Percentiles rank a stretch among this genome's conserved stretches.
Evolutionary conservation across 2,329 filamentous ascomycete genomes (phyloP).

Genomic region (Ophiocordyceps sinensis): DNA sequence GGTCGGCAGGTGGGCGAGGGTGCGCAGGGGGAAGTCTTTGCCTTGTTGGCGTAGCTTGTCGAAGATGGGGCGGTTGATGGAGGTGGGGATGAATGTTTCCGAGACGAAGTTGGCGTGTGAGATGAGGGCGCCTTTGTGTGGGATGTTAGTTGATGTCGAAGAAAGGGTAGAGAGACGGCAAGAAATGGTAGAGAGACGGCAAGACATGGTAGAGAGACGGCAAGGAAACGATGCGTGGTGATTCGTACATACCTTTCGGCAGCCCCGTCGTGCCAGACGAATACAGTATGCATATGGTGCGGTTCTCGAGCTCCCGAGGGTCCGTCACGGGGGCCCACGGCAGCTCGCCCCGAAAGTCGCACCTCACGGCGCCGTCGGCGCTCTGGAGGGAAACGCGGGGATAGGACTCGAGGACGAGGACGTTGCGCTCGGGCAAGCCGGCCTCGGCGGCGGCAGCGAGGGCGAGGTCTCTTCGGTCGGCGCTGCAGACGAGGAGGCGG

Average conservation of each 20-base stretch:
- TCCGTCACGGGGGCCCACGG: slow-evolving; percentile 41
- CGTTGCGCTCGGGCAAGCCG: slow-evolving; percentile 26
- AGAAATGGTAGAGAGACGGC: too few species aligned
- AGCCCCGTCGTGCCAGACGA: slow-evolving; percentile 34
- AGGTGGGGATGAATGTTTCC: slow-evolving; percentile 15
- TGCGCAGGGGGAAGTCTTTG: slow-evolving; percentile 15
- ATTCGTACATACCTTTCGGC: slow-evolving; percentile 29
- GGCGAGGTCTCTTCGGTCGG: slow-evolving; percentile 29
- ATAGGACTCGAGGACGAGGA: slow-evolving; percentile 34
- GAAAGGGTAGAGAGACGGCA: too few species aligned
- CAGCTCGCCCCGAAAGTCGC: slow-evolving; percentile 21
- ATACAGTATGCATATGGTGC: slow-evolving; percentile 28
- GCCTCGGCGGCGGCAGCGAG: slow-evolving; percentile 31
- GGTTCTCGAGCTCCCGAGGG: slow-evolving; percentile 23
- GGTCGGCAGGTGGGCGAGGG: slow-evolving; percentile 27
- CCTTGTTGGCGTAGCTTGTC: slow-evolving; percentile 10
- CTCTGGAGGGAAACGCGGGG: slow-evolving; percentile 13
- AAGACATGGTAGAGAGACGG: too few species aligned
- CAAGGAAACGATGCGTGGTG: too few species aligned
- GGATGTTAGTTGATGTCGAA: too few species aligned
- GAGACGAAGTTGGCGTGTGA: slow-evolving; percentile 31
- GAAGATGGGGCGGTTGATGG: slow-evolving; percentile 15
- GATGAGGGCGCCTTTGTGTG: slow-evolving; percentile 29
- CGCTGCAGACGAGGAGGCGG: slow-evolving; percentile 28
- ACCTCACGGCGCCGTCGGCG: slow-evolving; percentile 9